These are phyloP conservation scores for Hyaloscypha hepaticicola DNA, from an alignment of 495 filamentous ascomycete genomes.

Conservation along the genomic window DNA sequence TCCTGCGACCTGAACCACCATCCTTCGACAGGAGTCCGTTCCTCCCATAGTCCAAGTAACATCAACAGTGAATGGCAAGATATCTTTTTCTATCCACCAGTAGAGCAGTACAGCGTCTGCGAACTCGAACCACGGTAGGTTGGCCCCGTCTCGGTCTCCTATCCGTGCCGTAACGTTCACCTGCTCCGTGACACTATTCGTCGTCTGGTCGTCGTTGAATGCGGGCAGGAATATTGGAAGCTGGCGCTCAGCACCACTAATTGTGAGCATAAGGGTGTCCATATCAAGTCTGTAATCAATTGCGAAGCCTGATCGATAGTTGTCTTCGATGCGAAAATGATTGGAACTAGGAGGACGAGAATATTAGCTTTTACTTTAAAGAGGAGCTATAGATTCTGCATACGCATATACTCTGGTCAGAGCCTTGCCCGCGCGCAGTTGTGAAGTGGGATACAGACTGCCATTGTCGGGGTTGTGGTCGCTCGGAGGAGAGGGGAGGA, in stretches of 20 bases:
- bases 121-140: slow-evolving; percentile 19
- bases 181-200: slow-evolving; percentile 1
- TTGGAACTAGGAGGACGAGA: not conserved
- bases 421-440: slow-evolving; percentile 1
- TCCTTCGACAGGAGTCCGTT: not conserved
- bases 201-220: not conserved
- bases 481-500: not conserved
- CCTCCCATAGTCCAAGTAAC: not conserved
- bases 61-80: not conserved
- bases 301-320: slow-evolving; percentile 9
- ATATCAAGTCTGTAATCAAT: slow-evolving; percentile 5
- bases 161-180: slow-evolving; percentile 9
- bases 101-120: slow-evolving; percentile 17
- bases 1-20: not conserved
- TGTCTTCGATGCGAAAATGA: not conserved
- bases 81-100: slow-evolving; percentile 18
- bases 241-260: not conserved
- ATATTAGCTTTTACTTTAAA: not conserved
- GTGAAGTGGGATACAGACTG: slow-evolving; percentile 1
- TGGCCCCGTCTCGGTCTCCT: slow-evolving; percentile 14
- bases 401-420: slow-evolving; percentile 18
- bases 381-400: not conserved
- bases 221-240: slow-evolving; percentile 11
- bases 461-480: slow-evolving; percentile 1
- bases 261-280: slow-evolving; percentile 2